phyloP scores from a whole-genome alignment of 163 green algal genomes.

The Trebouxiophyceae sp. region DNA sequence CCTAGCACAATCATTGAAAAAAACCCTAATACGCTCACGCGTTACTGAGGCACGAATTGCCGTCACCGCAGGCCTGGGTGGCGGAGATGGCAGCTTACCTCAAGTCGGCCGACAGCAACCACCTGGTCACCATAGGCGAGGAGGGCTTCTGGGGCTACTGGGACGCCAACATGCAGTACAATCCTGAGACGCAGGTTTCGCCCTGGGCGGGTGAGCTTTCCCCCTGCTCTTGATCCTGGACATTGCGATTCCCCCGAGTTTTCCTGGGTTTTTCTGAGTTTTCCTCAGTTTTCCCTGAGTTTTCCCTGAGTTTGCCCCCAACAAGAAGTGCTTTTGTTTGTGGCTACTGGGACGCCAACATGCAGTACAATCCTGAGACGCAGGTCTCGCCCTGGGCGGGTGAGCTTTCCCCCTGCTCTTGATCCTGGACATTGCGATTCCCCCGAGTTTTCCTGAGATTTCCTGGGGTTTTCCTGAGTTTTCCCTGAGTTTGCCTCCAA shows the following conservation, averaged over 20 bases:
- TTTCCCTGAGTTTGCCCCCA: too few species aligned
- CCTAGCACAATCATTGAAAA: too few species aligned
- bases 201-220: too few species aligned
- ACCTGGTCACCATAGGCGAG: slow-evolving; percentile 50
- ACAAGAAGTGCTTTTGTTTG: too few species aligned
- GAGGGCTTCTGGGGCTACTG: slow-evolving; percentile 44
- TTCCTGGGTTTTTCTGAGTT: not conserved
- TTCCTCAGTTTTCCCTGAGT: not conserved
- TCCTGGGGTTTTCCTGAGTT: not conserved
- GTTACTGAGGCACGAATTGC: not conserved
- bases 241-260: not conserved
- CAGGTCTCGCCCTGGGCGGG: slow-evolving; percentile 4
- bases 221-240: too few species aligned
- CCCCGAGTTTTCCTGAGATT: not conserved
- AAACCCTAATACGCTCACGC: too few species aligned
- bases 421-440: not conserved
- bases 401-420: too few species aligned
- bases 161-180: slow-evolving; percentile 1
- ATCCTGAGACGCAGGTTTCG: slow-evolving; percentile 7
- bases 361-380: slow-evolving; percentile 15
- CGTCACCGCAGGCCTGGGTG: slow-evolving; percentile 31
- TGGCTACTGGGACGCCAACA: not conserved
- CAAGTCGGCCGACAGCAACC: slow-evolving; percentile 41
- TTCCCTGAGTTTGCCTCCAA: too few species aligned
- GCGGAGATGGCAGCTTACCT: slow-evolving; percentile 42